Conservation (phyloP, 2,329 filamentous ascomycete species). For the Aureobasidium pullulans region DNA sequence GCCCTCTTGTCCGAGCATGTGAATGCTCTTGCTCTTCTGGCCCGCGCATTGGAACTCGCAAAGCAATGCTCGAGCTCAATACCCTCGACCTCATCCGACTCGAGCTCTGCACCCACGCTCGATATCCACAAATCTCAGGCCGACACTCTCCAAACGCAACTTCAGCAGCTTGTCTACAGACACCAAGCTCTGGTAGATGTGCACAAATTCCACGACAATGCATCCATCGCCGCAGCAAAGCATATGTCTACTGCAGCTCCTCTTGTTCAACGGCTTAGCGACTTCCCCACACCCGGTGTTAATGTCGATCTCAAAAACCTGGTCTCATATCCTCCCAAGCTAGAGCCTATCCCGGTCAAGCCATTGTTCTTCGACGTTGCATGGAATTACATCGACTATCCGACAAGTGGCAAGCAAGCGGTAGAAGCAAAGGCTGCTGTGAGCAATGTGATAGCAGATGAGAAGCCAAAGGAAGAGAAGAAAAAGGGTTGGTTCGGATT, state of each 20-base stretch:
- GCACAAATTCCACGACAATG: constrained; percentile 52
- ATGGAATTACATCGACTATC: constrained; percentile 96
- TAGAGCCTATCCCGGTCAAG: constrained; percentile 82
- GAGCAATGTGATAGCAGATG: constrained; percentile 21
- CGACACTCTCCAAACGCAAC: constrained; percentile 51
- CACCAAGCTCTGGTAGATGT: constrained; percentile 82
- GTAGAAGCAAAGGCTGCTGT: constrained; percentile 20
- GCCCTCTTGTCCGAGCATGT: constrained; percentile 62
- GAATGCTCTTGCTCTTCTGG: constrained; percentile 79
- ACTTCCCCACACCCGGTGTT: constrained; percentile 59
- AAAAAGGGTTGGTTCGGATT: constrained; percentile 48
- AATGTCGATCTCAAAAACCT: constrained; percentile 67
- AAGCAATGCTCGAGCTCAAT: constrained; percentile 45
- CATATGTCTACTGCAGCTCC: constrained; percentile 45
- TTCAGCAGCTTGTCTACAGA: constrained; percentile 67
- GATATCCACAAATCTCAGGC: constrained; percentile 56
- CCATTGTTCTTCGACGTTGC: constrained; percentile 93
- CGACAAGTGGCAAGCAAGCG: constrained; percentile 46
- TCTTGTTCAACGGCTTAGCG: constrained; percentile 65
- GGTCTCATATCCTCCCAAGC: constrained; percentile 77
- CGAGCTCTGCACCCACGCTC: constrained; percentile 54
- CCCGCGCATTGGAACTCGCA: constrained; percentile 60
- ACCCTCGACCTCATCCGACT: constrained; percentile 30
- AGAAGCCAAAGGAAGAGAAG: constrained; percentile 29
- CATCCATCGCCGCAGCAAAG: constrained; percentile 39